phyloP scores from a whole-genome alignment of 345 rosid species.

The Zanthoxylum bungeanum region DNA sequence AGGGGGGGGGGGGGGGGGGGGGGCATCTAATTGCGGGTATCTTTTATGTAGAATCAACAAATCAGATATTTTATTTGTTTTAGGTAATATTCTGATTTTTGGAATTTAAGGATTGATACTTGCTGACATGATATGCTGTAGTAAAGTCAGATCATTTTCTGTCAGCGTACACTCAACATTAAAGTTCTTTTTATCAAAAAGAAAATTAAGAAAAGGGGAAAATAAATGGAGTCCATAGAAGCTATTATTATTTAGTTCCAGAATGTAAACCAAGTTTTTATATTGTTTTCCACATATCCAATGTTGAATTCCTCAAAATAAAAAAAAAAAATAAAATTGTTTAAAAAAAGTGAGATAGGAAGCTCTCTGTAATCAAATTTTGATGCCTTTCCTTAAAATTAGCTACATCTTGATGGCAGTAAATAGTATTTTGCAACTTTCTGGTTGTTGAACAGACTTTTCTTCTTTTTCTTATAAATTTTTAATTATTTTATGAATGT shows the following conservation, averaged over 20 bases:
- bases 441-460: too few species aligned
- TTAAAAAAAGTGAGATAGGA: neutral
- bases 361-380: neutral
- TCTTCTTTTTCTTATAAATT: too few species aligned
- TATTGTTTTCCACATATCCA: neutral
- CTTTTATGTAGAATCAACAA: neutral
- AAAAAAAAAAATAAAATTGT: too few species aligned
- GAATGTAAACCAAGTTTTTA: neutral
- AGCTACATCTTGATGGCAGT: too few species aligned
- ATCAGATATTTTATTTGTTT: neutral
- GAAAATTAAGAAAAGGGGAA: neutral
- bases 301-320: neutral
- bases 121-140: neutral
- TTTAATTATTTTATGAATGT: too few species aligned
- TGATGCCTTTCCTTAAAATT: too few species aligned
- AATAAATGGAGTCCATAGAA: neutral
- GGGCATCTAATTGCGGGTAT: neutral
- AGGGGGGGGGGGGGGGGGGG: too few species aligned
- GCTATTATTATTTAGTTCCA: neutral
- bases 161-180: neutral
- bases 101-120: too few species aligned
- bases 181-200: too few species aligned
- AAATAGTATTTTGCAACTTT: too few species aligned
- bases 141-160: too few species aligned
- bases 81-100: neutral